These are phyloP conservation scores for Evernia prunastri DNA, from an alignment of 495 filamentous ascomycete species.

Conservation along the genomic window DNA sequence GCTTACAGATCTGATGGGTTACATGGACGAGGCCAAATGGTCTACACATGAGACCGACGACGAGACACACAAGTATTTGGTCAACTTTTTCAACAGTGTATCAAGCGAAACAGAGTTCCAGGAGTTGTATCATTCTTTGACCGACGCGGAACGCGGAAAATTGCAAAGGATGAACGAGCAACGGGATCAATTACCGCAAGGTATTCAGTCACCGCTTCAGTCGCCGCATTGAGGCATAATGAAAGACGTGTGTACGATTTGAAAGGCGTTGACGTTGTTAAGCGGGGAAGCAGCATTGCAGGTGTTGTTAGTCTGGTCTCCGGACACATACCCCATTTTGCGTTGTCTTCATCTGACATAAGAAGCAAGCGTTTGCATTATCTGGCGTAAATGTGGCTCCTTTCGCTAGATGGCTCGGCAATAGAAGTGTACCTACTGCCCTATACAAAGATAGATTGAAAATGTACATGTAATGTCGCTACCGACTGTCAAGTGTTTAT, in stretches of 20 bases:
- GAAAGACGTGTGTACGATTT: background rate
- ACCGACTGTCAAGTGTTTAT: background rate
- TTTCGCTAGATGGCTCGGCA: background rate
- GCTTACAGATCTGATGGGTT: slow-evolving; percentile 65
- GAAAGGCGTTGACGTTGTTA: background rate
- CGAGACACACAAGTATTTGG: slow-evolving; percentile 78
- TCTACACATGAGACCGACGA: slow-evolving; percentile 66
- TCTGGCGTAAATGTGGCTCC: background rate
- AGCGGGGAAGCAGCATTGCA: background rate
- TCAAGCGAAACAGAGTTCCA: slow-evolving; percentile 68
- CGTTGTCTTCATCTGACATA: background rate
- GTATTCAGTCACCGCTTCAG: background rate
- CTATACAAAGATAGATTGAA: background rate
- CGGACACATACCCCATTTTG: background rate
- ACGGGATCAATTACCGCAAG: background rate
- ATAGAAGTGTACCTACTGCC: background rate
- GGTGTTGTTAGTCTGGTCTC: background rate
- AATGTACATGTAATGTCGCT: background rate
- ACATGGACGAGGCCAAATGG: slow-evolving; percentile 45
- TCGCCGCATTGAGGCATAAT: background rate
- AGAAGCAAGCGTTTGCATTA: background rate
- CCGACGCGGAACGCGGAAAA: slow-evolving; percentile 67
- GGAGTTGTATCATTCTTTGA: slow-evolving; percentile 63
- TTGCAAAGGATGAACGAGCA: slow-evolving; percentile 38
- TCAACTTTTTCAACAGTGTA: slow-evolving; percentile 71